Evolutionary conservation across 306 rosid genomes (phyloP), one percentile per base, ranked within the genome.

Genomic region (Carpinus viminea): DNA sequence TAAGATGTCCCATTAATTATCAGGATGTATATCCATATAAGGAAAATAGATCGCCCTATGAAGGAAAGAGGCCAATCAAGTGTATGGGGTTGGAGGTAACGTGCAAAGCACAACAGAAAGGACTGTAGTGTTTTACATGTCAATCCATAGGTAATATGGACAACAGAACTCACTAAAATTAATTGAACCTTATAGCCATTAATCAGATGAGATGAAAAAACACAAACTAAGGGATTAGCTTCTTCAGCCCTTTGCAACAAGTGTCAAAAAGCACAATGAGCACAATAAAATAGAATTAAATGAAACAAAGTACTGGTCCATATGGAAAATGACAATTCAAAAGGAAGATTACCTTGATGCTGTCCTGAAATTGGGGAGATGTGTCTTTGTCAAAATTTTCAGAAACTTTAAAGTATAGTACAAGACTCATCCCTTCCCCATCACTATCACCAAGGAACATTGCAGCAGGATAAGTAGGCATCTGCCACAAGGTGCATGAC

Each of bases 401-500:
- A 4, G 90, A 84, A 78, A 84, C 85, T 85, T 86, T 90, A 74
- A 95, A 95, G 76, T 95, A 95, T 53, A 93, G 72, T 47, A 93
- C 97, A 36, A 93, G 93, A 88, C 97, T 93, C 88, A 90, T 75
- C 55, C 98, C 99, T 55, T 95, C 97, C 28, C 99, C 99, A 80
- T 95, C 99, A 48, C 87, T 80, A 56, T 95, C 97, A 56, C 99
- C 97, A 36, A 83, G 88, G 80, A 95, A 95, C 89, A 95, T 91
- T 68, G 97, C 91, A 76, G 97, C 93, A 20, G 96, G 99, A 91
- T 95, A 95, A 74, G 91, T 89, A 79, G 99, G 99, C 84, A 91
- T 81, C 99, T 95, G 88, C 64, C 78, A 71, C 73, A 83, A 74
- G 66, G 53, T 66, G 50, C 74, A 84, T 11, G 59, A 24, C 13